These are phyloP conservation scores for Zea luxurians DNA, from an alignment of 176 grass and related monocot genomes.

Conservation along the genomic window DNA sequence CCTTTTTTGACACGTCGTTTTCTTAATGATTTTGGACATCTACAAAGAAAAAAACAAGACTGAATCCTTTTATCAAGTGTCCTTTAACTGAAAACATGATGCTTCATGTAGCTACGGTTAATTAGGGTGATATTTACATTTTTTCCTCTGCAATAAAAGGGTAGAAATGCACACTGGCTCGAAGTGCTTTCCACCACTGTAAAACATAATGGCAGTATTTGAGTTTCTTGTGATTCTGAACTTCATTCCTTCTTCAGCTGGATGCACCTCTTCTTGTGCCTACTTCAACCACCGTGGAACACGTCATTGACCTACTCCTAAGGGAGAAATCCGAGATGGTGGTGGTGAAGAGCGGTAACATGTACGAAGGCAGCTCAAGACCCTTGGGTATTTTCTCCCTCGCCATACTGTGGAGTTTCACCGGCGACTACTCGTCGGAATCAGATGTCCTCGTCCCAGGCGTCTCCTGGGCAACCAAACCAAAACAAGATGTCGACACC, in stretches of 20 bases:
- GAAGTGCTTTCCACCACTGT: not conserved
- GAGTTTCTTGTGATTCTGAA: constrained; percentile 3
- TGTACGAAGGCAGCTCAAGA: constrained; percentile 69
- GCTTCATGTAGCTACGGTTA: not conserved
- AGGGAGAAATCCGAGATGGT: constrained; percentile 62
- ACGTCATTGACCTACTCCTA: constrained; percentile 67
- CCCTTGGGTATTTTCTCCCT: constrained; percentile 70
- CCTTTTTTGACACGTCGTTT: not conserved
- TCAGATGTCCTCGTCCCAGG: not conserved
- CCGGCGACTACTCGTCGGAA: not conserved
- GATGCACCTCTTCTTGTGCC: constrained; percentile 67
- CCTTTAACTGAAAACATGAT: not conserved
- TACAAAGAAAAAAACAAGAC: not conserved
- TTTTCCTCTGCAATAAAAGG: not conserved
- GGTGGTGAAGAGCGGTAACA: constrained; percentile 57
- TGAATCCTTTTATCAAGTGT: not conserved
- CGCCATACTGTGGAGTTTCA: constrained; percentile 42
- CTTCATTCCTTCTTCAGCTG: constrained; percentile 43
- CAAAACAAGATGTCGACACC: constrained; percentile 2
- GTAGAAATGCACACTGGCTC: not conserved
- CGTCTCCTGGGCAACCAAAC: not conserved
- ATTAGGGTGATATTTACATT: not conserved
- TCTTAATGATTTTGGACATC: not conserved
- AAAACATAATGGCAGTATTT: not conserved
- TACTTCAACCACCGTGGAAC: constrained; percentile 60